Base-by-base conservation (phyloP, 345 rosid genomes). In the Populus pruinosa region DNA sequence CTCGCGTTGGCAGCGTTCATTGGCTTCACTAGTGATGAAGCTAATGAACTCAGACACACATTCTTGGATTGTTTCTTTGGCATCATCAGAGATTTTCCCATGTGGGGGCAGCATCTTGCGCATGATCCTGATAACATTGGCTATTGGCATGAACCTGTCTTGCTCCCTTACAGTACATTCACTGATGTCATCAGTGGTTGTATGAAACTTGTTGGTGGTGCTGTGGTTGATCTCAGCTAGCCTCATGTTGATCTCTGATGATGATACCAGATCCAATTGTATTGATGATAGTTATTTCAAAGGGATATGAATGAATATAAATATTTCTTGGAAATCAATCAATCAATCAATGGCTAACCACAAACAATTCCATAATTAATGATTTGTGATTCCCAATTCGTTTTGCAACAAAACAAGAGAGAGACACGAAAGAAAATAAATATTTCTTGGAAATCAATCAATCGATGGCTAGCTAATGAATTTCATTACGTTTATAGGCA, bases 231-330 rank as follows among this genome's bases (percentile, higher is more conserved):
- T 75, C 27, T 83, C 87, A 8, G 81, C 59, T 21, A 86, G 65
- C 14, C 79, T 85, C 84, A 78, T 83, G 82, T 78, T 81, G n/a
- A 81, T 83, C 76, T 86, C 89, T 23, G 87, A 56, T 56, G 62
- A 59, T 11, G 47, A 43, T 43, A 43, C 47, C 47, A 43, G 12
- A 41, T 41, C 13, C 14, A 41, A 12, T 41, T 41, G 13, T 41
- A 41, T 41, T 41, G 3, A 43, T 43, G 47, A 43, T 10, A 10
- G 47, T 43, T 43, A 43, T 43, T 10, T 43, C 47, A 10, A 43
- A 11, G 47, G 12, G 47, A 43, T 43, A 11, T 11, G 14, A 3
- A 43, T 43, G 47, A 43, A 43, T 43, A 43, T 43, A 43, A 43
- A 43, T 43, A 11, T 43, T 43, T 43, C 47, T 43, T 43, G 47